A percentile compares a stretch with the other conserved stretches of the same genome.
Conservation (phyloP, 805 yeast genomes). For the Saccharomycopsis sp. region DNA sequence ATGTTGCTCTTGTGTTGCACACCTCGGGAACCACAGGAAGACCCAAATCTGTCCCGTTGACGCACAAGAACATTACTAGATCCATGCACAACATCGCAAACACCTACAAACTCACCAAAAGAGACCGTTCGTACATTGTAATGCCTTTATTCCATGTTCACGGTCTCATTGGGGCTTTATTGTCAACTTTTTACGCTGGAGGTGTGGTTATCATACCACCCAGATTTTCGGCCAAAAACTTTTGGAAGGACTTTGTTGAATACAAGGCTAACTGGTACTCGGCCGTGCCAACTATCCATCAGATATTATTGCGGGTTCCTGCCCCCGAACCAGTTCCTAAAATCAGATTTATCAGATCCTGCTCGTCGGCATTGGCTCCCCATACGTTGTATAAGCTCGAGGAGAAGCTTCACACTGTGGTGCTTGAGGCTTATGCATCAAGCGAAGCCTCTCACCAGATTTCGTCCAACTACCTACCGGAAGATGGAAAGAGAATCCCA, state of each 20-base stretch:
- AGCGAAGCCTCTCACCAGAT: constrained; percentile 79
- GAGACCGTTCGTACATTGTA: constrained; percentile 54
- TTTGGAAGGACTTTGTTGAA: constrained; percentile 51
- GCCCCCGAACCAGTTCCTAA: constrained; percentile 43
- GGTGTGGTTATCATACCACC: constrained; percentile 60
- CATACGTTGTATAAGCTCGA: constrained; percentile 54
- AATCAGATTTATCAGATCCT: constrained; percentile 62
- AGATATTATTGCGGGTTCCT: constrained; percentile 49
- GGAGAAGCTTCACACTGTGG: constrained; percentile 54
- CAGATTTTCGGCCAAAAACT: constrained; percentile 50
- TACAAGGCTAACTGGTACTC: constrained; percentile 63
- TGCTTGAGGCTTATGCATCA: constrained; percentile 74
- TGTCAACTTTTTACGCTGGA: constrained; percentile 54
- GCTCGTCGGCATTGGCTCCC: constrained; percentile 68
- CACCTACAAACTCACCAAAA: constrained; percentile 44
- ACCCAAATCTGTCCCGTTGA: constrained; percentile 68
- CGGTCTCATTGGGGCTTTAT: constrained; percentile 59
- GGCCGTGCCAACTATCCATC: constrained; percentile 73
- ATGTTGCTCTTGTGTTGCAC: constrained; percentile 59
- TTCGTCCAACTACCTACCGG: constrained; percentile 64
- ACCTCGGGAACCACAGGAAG: constrained; percentile 74
- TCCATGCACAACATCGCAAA: constrained; percentile 52
- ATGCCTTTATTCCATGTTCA: constrained; percentile 80
- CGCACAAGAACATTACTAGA: constrained; percentile 55
- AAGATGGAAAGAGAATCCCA: constrained; percentile 50